Percentiles rank a stretch among this genome's conserved stretches.
phyloP scores from a whole-genome alignment of 176 grass and related monocot species.

The Avena atlantica region DNA sequence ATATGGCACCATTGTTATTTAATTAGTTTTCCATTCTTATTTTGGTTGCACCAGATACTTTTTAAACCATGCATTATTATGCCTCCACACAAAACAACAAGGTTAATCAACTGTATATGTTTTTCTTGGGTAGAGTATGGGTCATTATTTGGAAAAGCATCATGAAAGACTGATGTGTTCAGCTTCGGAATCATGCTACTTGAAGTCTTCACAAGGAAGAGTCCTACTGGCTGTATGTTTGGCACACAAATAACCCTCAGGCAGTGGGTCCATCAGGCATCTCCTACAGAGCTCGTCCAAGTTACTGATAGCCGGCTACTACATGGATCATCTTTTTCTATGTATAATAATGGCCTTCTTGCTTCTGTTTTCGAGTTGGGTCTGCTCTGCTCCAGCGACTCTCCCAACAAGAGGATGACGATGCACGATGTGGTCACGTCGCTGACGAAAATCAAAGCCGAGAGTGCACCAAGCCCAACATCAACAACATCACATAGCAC shows the following conservation, averaged over 20 bases:
- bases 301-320: no score
- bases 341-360: no score
- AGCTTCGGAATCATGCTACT: neutral
- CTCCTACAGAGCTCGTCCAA: no score
- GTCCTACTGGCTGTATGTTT: neutral
- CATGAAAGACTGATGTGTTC: neutral
- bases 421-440: no score
- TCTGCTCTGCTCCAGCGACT: no score
- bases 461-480: no score
- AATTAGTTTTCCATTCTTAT: neutral
- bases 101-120: neutral
- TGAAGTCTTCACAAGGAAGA: neutral
- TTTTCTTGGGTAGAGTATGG: neutral
- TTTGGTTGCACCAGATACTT: neutral
- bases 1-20: constrained; percentile 11
- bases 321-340: no score
- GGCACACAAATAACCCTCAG: neutral
- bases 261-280: no score
- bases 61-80: neutral
- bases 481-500: no score
- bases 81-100: neutral
- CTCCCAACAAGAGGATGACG: no score
- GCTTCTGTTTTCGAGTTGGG: no score
- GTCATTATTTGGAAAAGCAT: neutral
- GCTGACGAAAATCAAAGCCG: no score